Percentiles rank a stretch among this genome's conserved stretches.
Evolutionary conservation across 2,329 filamentous ascomycete genomes (phyloP).

Genomic region (Didymella glomerata): DNA sequence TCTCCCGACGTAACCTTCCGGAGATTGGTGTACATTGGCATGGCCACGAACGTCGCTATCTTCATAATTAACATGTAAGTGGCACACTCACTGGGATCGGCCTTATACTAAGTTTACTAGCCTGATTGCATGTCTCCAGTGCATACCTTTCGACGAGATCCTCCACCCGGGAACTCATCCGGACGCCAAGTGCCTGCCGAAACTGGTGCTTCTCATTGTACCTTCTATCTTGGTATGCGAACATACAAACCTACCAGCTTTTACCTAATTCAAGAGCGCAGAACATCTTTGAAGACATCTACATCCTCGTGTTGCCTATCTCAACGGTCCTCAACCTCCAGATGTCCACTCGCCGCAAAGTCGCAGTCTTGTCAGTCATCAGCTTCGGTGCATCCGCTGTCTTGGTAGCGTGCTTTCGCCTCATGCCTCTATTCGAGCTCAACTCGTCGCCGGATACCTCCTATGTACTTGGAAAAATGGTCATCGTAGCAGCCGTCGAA

Average conservation of each 20-base stretch:
- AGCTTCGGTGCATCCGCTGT: conserved; percentile 43
- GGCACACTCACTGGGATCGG: background rate
- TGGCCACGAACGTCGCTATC: conserved; percentile 36
- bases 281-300: conserved; percentile 33
- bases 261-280: background rate
- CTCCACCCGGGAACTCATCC: conserved; percentile 38
- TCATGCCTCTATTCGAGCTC: conserved; percentile 35
- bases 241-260: background rate
- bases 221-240: conserved; percentile 34
- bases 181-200: conserved; percentile 36
- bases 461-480: conserved; percentile 44
- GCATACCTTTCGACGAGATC: conserved; percentile 42
- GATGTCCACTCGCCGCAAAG: conserved; percentile 31
- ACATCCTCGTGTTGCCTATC: conserved; percentile 36
- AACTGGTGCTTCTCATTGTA: conserved; percentile 37
- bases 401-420: conserved; percentile 29
- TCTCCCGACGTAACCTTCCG: conserved; percentile 36
- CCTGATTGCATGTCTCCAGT: conserved; percentile 43
- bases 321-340: conserved; percentile 30
- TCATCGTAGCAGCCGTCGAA: conserved; percentile 45
- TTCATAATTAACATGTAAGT: conserved; percentile 40
- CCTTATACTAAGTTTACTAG: conserved; percentile 10
- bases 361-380: conserved; percentile 37
- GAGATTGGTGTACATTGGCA: conserved; percentile 32
- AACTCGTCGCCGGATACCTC: conserved; percentile 36